Percentiles rank a stretch among this genome's conserved stretches.
Conservation (phyloP, 2,329 filamentous ascomycete species). For the Beauveria medogensis region DNA sequence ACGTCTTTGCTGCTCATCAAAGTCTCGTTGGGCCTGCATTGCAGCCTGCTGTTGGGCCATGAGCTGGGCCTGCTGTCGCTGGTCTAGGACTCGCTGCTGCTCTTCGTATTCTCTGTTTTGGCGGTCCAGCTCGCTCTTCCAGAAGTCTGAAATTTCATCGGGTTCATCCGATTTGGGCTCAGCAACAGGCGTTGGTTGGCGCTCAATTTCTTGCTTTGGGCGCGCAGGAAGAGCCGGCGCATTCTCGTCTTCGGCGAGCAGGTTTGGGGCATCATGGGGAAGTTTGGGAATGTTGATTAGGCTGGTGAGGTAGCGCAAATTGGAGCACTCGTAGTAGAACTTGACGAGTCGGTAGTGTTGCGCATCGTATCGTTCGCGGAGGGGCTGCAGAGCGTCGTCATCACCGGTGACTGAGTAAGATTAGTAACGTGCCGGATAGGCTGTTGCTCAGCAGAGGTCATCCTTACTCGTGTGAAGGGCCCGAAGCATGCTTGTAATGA, state of each 20-base stretch:
- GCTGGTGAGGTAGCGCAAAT: constrained; percentile 90
- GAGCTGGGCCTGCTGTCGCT: constrained; percentile 76
- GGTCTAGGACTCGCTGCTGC: constrained; percentile 80
- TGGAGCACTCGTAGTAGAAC: constrained; percentile 99
- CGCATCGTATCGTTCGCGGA: constrained; percentile 83
- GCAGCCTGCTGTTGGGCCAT: constrained; percentile 75
- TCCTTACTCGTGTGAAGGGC: constrained; percentile 88
- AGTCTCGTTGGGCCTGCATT: constrained; percentile 83
- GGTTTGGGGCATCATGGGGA: constrained; percentile 84
- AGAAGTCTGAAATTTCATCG: constrained; percentile 94
- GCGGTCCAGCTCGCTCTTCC: constrained; percentile 84
- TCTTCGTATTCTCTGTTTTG: constrained; percentile 94
- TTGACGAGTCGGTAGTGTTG: constrained; percentile 95
- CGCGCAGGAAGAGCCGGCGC: constrained; percentile 76
- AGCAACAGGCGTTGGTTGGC: constrained; percentile 60
- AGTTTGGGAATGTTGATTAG: constrained; percentile 94
- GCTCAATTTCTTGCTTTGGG: constrained; percentile 66
- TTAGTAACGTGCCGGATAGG: background rate
- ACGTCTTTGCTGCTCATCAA: constrained; percentile 86
- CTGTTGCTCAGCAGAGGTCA: background rate
- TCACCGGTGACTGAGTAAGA: constrained; percentile 50
- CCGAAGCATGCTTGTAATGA: constrained; percentile 97
- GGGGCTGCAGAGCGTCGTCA: constrained; percentile 80
- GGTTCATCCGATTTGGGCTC: constrained; percentile 68
- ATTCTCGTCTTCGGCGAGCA: constrained; percentile 76